These are phyloP conservation scores for Mycena capillaripes DNA, from an alignment of 768 basidiomycete species.

Conservation along the genomic window DNA sequence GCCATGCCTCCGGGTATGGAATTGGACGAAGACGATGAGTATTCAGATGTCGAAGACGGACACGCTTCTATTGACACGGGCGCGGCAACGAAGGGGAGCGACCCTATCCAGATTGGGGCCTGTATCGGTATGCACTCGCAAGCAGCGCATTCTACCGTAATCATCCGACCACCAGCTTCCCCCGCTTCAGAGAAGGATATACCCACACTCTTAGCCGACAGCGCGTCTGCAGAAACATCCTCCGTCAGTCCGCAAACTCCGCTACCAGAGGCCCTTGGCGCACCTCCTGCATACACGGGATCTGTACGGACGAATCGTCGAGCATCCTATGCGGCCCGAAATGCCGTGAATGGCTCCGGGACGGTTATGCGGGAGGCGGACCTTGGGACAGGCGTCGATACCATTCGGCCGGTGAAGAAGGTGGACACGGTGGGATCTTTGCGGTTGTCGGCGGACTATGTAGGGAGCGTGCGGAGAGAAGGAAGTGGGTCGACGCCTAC, in stretches of 20 bases:
- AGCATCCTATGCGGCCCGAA: conserved; percentile 85
- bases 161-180: conserved; percentile 61
- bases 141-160: conserved; percentile 79
- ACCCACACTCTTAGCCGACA: conserved; percentile 53
- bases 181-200: conserved; percentile 58
- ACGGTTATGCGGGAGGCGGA: conserved; percentile 86
- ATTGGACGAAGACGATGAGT: conserved; percentile 62
- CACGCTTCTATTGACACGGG: conserved; percentile 71
- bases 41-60: conserved; percentile 56
- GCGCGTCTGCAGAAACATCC: conserved; percentile 59
- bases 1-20: conserved; percentile 68
- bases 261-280: conserved; percentile 58
- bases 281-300: conserved; percentile 81
- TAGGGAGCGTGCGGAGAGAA: conserved; percentile 79
- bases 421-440: conserved; percentile 86
- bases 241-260: conserved; percentile 55
- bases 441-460: conserved; percentile 83
- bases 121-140: conserved; percentile 65
- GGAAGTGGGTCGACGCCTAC: conserved; percentile 61
- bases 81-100: conserved; percentile 76
- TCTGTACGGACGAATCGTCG: conserved; percentile 75
- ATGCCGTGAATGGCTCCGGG: conserved; percentile 71
- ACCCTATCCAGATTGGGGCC: conserved; percentile 51
- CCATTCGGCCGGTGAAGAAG: conserved; percentile 94
- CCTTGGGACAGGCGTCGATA: conserved; percentile 89